phyloP scores from a whole-genome alignment of 208 protist species.

The Acanthamoeba lenticulata region DNA sequence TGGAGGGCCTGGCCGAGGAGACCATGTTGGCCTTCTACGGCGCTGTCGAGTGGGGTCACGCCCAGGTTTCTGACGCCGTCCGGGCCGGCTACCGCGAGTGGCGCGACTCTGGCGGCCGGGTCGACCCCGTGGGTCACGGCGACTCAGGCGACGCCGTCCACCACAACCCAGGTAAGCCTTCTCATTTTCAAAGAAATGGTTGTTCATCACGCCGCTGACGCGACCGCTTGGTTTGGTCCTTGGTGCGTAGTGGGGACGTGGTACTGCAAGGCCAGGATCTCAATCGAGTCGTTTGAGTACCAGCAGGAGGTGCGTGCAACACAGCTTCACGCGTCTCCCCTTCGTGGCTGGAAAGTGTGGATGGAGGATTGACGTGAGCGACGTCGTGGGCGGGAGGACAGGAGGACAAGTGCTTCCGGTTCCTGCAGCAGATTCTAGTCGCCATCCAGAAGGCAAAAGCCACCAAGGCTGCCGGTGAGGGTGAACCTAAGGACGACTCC shows the following conservation, averaged over 20 bases:
- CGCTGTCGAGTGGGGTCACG: conserved; percentile 19
- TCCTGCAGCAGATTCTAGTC: neutral
- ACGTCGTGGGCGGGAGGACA: neutral
- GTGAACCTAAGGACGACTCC: neutral
- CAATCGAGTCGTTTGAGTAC: conserved; percentile 11
- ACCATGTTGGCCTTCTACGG: conserved; percentile 30
- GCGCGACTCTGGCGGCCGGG: neutral
- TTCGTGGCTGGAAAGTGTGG: too few species aligned
- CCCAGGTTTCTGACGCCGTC: neutral
- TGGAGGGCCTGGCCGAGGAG: conserved; percentile 6
- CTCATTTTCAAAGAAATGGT: neutral
- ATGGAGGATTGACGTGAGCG: neutral
- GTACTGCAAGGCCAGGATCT: conserved; percentile 51
- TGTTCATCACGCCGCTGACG: too few species aligned
- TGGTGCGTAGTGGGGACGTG: neutral
- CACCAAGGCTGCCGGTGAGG: neutral
- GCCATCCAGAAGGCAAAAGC: neutral
- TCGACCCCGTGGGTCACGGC: neutral
- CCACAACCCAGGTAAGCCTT: neutral
- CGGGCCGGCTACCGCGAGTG: neutral
- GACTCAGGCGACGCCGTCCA: neutral
- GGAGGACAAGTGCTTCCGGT: conserved; percentile 31
- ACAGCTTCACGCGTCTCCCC: neutral
- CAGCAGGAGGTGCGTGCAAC: neutral
- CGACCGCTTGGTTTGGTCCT: too few species aligned